phyloP scores from a whole-genome alignment of 1,284 basidiomycete genomes.

The Stygiomarasmius scandens region DNA sequence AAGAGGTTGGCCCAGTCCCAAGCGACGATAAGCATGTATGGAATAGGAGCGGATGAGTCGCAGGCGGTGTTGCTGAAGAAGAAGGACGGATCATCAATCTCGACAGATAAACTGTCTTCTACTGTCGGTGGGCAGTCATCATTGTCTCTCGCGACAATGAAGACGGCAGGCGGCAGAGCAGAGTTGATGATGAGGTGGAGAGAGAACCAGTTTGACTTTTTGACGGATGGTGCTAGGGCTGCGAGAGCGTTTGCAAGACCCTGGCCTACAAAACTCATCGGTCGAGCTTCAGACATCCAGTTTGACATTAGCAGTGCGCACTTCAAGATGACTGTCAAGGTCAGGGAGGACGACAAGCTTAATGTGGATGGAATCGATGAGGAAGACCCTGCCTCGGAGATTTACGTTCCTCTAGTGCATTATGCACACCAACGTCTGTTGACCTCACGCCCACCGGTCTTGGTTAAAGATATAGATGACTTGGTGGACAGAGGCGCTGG shows the following conservation, averaged over 20 bases:
- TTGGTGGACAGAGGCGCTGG: background rate
- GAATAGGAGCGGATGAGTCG: constrained; percentile 22
- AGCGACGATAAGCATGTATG: constrained; percentile 19
- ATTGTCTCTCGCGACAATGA: constrained; percentile 35
- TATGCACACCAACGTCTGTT: constrained; percentile 58
- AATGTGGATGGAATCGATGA: constrained; percentile 20
- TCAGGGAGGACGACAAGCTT: constrained; percentile 54
- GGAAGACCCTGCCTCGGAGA: constrained; percentile 70
- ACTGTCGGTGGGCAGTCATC: constrained; percentile 26
- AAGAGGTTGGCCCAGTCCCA: background rate
- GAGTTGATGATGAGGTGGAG: constrained; percentile 30
- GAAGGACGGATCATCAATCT: constrained; percentile 10
- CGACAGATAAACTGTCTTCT: constrained; percentile 15
- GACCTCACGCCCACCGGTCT: constrained; percentile 8
- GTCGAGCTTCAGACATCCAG: constrained; percentile 62
- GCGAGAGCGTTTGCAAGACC: constrained; percentile 83
- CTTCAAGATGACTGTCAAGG: constrained; percentile 69
- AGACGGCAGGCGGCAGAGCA: constrained; percentile 11
- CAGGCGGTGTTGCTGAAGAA: constrained; percentile 27
- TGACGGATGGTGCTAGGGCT: constrained; percentile 83
- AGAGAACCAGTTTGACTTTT: constrained; percentile 61
- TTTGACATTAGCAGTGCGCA: constrained; percentile 77
- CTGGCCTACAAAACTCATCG: constrained; percentile 77
- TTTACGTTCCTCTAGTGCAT: constrained; percentile 89
- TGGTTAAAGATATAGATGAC: constrained; percentile 10